Evolutionary conservation across 495 filamentous ascomycete genomes (phyloP), one percentile per base, ranked within the genome.

Genomic region (Aspergillus nanangensis): DNA sequence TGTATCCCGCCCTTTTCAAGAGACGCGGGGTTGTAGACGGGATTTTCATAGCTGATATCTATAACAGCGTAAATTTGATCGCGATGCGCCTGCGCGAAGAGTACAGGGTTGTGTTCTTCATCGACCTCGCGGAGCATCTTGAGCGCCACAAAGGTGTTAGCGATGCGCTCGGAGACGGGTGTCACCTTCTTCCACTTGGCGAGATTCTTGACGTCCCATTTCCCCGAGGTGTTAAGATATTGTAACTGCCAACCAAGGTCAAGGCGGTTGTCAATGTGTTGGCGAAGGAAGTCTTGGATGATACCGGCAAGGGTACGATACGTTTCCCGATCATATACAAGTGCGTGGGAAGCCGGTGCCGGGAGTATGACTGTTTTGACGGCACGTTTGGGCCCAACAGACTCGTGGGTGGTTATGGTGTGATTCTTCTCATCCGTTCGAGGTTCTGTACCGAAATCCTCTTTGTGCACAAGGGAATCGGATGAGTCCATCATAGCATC

Each of bases 181-280:
- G 67, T 62, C 1, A 94, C 84, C 22, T 79, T 78, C 52, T 86
- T 75, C 92, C 92, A 97, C 55, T 96, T 96, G 45, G 75, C 82
- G 10, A 96, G 79, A 62, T 97, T 97, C 71, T 97, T 96, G 47
- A 97, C 88, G 60, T 96, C 91, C 92, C 92, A 96, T 69, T 97
- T 97, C 10, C 91, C 90, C 44, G 87, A 87, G 3, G 83, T 87
- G 29, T 83, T 85, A 19, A 97, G 78, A 60, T 89, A 80, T 55
- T 89, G 84, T 14, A 96, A 71, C 67, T 97, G 92, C 92, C 92
- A 97, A 13, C 84, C 87, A 4, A 90, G 78, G 5, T 78, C 83
- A 14, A 97, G 77, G 4, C 87, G 85, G 39, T 82, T 73, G 35
- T 90, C 90, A 45, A 96, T 66, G 47, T 90, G 78, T 13, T 77